Evolutionary conservation across 768 basidiomycete species (phyloP), one percentile per base, ranked within the genome.

Genomic region (Lentinula lateritia): DNA sequence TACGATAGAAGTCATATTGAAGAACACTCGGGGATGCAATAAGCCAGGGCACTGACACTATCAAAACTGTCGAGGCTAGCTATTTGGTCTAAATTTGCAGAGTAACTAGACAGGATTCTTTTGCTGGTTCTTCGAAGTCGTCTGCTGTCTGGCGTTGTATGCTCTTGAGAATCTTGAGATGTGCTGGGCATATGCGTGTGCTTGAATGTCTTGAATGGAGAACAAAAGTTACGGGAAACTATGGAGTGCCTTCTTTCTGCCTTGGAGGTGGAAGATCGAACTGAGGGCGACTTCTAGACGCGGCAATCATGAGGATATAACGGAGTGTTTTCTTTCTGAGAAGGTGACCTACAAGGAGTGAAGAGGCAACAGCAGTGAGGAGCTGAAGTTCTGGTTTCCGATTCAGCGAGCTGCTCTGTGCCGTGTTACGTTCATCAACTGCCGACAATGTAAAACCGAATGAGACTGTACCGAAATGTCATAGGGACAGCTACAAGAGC

Each of bases 401-500:
- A 39, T 50, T 39, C 36, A 23, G 36, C 18, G 54, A 56, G 56
- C 38, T 32, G 36, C 20, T 50, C 58, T 59, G 16, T 6, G 20
- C 34, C 43, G 38, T 10, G 45, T 46, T 28, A 28, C 28, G 12
- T 20, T 16, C 41, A 18, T 59, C n/a, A 41, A 4, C 50, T 28
- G 38, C n/a, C 15, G 7, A 2, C 5, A 16, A 8, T n/a, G 20
- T 12, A 12, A 43, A 15, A 4, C 46, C 8, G 23, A 45, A 36
- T 1, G n/a, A 23, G 28, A 34, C 4, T 20, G 34, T 50, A 59
- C 58, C 58, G 45, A 38, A 7, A 35, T 15, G 35, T 50, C 23
- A 38, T 59, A 58, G 13, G 56, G 42, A 32, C 56, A 58, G 15
- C 56, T 50, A 34, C 58, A 59, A 2, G 45, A 59, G 48, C 58